Base-by-base conservation (phyloP, 1,139 yeast species). In the Debaryomyces singareniensis region DNA sequence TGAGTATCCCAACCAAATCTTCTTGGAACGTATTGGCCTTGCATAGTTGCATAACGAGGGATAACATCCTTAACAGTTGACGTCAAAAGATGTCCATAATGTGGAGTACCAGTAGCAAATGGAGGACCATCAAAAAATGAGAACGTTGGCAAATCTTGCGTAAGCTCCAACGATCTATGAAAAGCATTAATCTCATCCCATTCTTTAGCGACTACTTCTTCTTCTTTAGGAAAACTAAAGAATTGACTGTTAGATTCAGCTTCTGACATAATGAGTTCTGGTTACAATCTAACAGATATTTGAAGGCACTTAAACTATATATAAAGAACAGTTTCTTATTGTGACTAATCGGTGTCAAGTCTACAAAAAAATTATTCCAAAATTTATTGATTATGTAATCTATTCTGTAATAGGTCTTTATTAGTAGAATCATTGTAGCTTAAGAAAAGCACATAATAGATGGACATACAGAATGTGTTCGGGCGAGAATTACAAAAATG, bases 1-100 rank as follows among this genome's bases (percentile, higher is more conserved):
- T 91, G 99, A 33, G 98, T 91, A 61, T 91, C 99, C 99, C 99
- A 91, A 38, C 99, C 99, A 43, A 93, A 91, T 51, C 97, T 76
- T 65, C 99, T 84, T 61, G 85, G 96, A 28, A 91, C 98, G 47
- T 83, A 85, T 60, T 76, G 82, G 12, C 98, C 98, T 45, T 84
- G 89, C 97, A 91, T 91, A 42, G 95, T 84, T 34, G 98, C 97
- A 54, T 87, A 91, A 55, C 99, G 78, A 34, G 98, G 98, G 36
- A 91, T 89, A 43, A 91, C 85, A 65, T 91, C 99, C 69, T 89
- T 91, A 47, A 87, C 85, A 35, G 98, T 91, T 24, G 97, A 89
- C 3, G 97, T 93, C 57, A 93, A 69, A 51, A 91, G 81, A 54
- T 91, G 99, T 38, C 99, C 99, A 55, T 91, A 93, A 56, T 91